phyloP scores from a whole-genome alignment of 2,329 filamentous ascomycete species.

The Hypoxylon rubiginosum region DNA sequence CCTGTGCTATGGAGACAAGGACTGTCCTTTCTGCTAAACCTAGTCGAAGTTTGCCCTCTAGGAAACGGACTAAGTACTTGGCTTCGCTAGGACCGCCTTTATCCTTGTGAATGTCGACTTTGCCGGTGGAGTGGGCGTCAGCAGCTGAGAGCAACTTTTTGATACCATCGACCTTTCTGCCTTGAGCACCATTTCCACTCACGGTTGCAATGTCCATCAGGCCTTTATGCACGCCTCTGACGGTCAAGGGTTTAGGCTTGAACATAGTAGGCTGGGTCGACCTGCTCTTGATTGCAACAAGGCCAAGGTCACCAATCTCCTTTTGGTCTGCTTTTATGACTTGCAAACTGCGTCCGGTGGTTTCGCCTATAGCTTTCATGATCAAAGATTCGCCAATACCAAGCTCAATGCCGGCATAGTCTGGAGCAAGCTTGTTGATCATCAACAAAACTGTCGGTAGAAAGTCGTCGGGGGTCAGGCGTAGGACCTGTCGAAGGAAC shows the following conservation, averaged over 20 bases:
- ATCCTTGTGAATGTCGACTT: slow-evolving; percentile 90
- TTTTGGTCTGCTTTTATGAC: slow-evolving; percentile 97
- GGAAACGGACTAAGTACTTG: slow-evolving; percentile 91
- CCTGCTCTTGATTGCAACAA: slow-evolving; percentile 95
- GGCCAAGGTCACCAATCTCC: slow-evolving; percentile 93
- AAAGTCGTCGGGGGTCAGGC: slow-evolving; percentile 88
- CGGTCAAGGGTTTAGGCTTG: slow-evolving; percentile 91
- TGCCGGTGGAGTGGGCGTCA: slow-evolving; percentile 78
- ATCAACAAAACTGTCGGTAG: slow-evolving; percentile 91
- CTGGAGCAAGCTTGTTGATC: slow-evolving; percentile 97
- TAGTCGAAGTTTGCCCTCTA: slow-evolving; percentile 93
- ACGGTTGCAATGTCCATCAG: slow-evolving; percentile 90
- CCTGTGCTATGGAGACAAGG: slow-evolving; percentile 89
- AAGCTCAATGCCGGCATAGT: slow-evolving; percentile 95
- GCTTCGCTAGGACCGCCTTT: slow-evolving; percentile 96
- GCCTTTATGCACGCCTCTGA: slow-evolving; percentile 87
- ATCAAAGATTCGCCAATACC: slow-evolving; percentile 99
- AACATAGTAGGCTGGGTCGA: slow-evolving; percentile 98
- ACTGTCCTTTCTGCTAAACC: slow-evolving; percentile 94
- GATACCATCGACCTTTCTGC: slow-evolving; percentile 91
- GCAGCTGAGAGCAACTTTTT: slow-evolving; percentile 96
- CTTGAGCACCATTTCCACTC: slow-evolving; percentile 87
- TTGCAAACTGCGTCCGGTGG: slow-evolving; percentile 86
- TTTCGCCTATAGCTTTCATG: slow-evolving; percentile 98
- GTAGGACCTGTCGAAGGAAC: slow-evolving; percentile 93